phyloP scores from a whole-genome alignment of 192 early-diverging fungal species.

The Dimargaris xerosporica region DNA sequence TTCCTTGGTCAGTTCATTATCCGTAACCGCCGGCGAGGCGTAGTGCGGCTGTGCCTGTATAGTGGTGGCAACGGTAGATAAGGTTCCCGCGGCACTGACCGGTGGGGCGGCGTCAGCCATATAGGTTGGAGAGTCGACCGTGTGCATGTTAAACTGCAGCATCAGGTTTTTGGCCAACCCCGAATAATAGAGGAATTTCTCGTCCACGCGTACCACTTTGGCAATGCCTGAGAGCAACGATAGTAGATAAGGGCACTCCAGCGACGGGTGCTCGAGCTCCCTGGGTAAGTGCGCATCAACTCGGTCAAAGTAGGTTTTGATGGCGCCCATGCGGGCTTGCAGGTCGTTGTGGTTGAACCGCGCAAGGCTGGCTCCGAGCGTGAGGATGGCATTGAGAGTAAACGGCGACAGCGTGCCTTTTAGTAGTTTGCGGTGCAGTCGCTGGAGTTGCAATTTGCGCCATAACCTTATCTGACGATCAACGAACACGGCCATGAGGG shows the following conservation, averaged over 20 bases:
- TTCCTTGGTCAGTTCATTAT: not conserved
- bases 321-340: not conserved
- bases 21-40: not conserved
- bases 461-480: not conserved
- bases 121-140: too few relatives aligned
- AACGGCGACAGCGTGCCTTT: not conserved
- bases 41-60: too few relatives aligned
- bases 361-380: not conserved
- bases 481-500: conserved; percentile 3
- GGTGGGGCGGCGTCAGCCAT: too few relatives aligned
- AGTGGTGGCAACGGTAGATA: too few relatives aligned
- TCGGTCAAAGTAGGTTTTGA: conserved; percentile 1
- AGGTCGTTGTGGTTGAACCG: not conserved
- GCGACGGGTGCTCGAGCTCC: not conserved
- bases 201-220: not conserved
- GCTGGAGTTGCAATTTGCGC: not conserved
- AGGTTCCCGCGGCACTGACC: too few relatives aligned
- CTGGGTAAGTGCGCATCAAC: not conserved
- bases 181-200: not conserved
- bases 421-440: not conserved
- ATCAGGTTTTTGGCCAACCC: not conserved
- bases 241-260: not conserved
- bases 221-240: not conserved
- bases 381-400: not conserved
- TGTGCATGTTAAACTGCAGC: not conserved